Base-by-base conservation (phyloP, 257 asterid genomes). In the Solanum microdontum region DNA sequence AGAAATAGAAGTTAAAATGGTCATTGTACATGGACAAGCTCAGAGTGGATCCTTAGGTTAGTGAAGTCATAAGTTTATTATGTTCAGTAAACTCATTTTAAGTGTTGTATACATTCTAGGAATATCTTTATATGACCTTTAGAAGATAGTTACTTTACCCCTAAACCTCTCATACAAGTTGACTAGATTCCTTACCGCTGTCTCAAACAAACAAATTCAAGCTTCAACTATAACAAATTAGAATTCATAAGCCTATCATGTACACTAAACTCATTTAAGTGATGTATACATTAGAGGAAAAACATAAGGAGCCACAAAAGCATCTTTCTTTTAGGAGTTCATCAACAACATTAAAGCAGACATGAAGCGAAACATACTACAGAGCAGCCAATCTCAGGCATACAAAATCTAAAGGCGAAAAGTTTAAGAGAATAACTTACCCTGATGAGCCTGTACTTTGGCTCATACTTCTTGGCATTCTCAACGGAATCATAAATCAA, bases 401-500 rank as follows among this genome's bases (percentile, higher is more conserved):
- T 75, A 36, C 6, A 75, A 11, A 73, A 74, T 74, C 48, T 34
- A 34, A 34, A 74, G 48, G 82, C 24, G 6, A 77, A 86, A 68
- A 45, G 32, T 32, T 58, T 23, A 37, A 26, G 24, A 45, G 80
- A 36, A 28, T 39, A 37, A 87, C 77, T 82, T 32, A 80, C 89
- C 89, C 89, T 83, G 83, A 87, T 87, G 45, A 87, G 87, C 75
- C 89, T 87, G 24, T 87, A 87, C 36, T 87, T 87, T 14, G 89
- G 89, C 76, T 87, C 85, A 36, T 83, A 87, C 62, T 87, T 87
- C 87, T 87, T 87, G 24, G 89, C 89, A 80, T 72, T 87, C 74
- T 87, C 89, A 82, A 87, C 89, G 5, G 75, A 73, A 30, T 86
- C 88, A 55, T 86, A 86, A 68, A 87, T 80, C 87, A 87, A 45